Base-by-base conservation (phyloP, 1,139 yeast species). In the Taphrina betulina region DNA sequence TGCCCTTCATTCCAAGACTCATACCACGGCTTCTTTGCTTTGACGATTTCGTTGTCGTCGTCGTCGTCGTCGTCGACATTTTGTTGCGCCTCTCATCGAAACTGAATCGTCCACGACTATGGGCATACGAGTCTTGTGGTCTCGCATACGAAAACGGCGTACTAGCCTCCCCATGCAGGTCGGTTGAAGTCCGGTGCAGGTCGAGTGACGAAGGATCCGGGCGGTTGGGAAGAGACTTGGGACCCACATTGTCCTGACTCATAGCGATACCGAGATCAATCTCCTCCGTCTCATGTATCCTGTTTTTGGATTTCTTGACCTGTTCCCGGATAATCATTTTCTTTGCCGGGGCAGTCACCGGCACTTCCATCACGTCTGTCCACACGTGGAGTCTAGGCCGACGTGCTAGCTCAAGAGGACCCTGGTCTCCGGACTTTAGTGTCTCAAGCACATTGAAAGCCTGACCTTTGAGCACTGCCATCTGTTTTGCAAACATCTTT, bases 391-490 rank as follows among this genome's bases (percentile, higher is more conserved):
- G 16, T 34, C 56, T 36, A 29, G 50, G 50, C 29, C 56, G 14
- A 10, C 56, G 50, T 4, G 56, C 50, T 4, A 84, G 71, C 60
- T 83, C 89, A 58, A 83, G 70, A 0, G 89, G 90, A 0, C 89
- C 88, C 52, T 81, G 83, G 44, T 77, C 75, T 1, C 75, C 73
- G 40, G 74, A 69, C 63, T 80, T 80, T 54, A 84, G 68, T 0
- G 83, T 76, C 62, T 84, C 88, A 3, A 83, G 84, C 5, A 84
- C 83, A 62, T 83, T 83, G 69, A 82, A 83, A 0, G 92, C 88
- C 64, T 85, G 92, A 0, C 94, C 94, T 64, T 84, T 84, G 63
- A 85, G 64, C 0, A 84, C 84, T 0, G 87, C 82, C 73, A 83
- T 74, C 64, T 85, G 92, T 58, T 79, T 77, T 40, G 70, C 71